phyloP scores from a whole-genome alignment of 805 yeast species.

The Teunomyces funiuensis region DNA sequence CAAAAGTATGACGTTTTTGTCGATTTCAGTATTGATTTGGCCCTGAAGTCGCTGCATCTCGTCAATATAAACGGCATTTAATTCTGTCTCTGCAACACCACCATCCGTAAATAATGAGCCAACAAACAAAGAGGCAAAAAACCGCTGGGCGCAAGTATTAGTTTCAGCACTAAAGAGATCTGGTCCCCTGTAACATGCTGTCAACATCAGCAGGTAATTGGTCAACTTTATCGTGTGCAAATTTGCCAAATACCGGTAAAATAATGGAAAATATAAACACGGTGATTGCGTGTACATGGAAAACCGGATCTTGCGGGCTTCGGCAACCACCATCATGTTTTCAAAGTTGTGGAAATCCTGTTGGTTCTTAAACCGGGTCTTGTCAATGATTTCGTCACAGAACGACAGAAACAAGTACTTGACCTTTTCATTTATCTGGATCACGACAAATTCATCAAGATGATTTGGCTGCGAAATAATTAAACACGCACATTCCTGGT shows the following conservation, averaged over 20 bases:
- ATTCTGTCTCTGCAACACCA: background rate
- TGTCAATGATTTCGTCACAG: background rate
- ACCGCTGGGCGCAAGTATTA: conserved; percentile 2
- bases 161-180: conserved; percentile 1
- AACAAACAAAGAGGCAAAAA: conserved; percentile 7
- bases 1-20: background rate
- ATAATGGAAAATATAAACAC: conserved; percentile 23
- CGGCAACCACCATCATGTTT: conserved; percentile 15
- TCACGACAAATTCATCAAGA: background rate
- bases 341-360: conserved; percentile 18
- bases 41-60: background rate
- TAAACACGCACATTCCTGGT: background rate
- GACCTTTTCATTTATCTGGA: background rate
- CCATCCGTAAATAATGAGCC: conserved; percentile 7
- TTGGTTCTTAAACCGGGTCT: background rate
- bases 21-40: background rate
- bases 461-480: background rate
- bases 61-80: background rate
- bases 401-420: background rate
- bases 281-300: conserved; percentile 25
- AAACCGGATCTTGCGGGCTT: conserved; percentile 11
- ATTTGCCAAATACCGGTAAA: conserved; percentile 18
- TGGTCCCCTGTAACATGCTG: conserved; percentile 11
- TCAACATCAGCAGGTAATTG: conserved; percentile 7
- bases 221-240: background rate